phyloP scores from a whole-genome alignment of 2,329 filamentous ascomycete genomes.

The Aspergillus felis region DNA sequence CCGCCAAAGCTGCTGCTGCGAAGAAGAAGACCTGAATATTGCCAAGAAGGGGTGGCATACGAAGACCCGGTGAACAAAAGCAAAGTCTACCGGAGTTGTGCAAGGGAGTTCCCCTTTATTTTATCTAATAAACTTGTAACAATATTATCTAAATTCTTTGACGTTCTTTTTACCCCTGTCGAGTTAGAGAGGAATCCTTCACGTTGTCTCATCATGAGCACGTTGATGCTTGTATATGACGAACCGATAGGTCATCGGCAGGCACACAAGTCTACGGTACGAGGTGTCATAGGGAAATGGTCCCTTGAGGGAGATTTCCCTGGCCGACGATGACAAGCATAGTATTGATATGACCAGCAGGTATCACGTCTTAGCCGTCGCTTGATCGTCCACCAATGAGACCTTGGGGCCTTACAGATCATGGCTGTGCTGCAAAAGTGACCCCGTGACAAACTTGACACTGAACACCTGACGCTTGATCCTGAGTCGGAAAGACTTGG shows the following conservation, averaged over 20 bases:
- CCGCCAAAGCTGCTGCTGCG: constrained; percentile 72
- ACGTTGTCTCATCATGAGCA: neutral
- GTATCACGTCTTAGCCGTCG: constrained; percentile 12
- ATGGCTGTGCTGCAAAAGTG: constrained; percentile 8
- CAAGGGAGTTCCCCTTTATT: neutral
- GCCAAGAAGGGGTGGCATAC: neutral
- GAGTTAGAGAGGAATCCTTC: neutral
- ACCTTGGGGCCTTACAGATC: constrained; percentile 14
- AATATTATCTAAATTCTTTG: neutral
- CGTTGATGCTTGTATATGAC: neutral
- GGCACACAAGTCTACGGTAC: neutral
- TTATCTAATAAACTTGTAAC: neutral
- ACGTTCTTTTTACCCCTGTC: neutral
- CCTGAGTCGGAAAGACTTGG: neutral
- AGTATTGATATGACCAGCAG: neutral
- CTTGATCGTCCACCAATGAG: constrained; percentile 7
- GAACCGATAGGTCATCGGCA: neutral
- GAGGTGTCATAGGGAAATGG: neutral
- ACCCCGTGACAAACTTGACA: constrained; percentile 3
- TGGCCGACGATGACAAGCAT: neutral
- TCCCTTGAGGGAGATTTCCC: neutral
- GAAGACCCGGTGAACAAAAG: neutral
- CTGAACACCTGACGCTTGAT: constrained; percentile 4
- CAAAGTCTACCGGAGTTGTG: neutral
- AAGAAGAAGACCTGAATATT: constrained; percentile 76